Evolutionary conservation across 306 rosid species (phyloP).

Genomic region (Cicer judaicum): DNA sequence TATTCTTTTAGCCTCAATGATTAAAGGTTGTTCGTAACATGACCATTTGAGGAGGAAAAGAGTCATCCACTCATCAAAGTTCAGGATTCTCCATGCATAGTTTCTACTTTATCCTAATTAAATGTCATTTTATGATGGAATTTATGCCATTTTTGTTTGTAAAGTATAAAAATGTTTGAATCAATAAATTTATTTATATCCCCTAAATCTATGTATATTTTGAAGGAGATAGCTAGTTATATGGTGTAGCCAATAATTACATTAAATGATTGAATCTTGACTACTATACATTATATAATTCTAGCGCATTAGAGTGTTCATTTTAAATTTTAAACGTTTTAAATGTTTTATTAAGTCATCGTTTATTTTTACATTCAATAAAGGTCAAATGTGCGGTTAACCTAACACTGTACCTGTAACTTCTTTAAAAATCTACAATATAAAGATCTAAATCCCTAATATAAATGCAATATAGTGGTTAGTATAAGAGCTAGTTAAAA

Average conservation of each 20-base stretch:
- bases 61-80: slow-evolving; percentile 25
- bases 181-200: neutral
- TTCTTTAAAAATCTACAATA: too few relatives aligned
- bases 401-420: too few relatives aligned
- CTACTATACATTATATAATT: too few relatives aligned
- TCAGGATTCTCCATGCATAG: slow-evolving; percentile 25
- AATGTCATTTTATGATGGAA: neutral
- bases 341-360: too few relatives aligned
- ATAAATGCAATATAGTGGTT: neutral
- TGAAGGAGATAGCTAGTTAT: neutral
- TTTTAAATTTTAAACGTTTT: too few relatives aligned
- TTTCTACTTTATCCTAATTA: slow-evolving; percentile 13
- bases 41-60: slow-evolving; percentile 33
- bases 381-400: too few relatives aligned
- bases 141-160: neutral
- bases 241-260: neutral
- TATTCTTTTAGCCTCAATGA: slow-evolving; percentile 36
- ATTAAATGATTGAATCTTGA: neutral
- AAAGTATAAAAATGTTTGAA: neutral
- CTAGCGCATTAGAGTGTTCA: too few relatives aligned
- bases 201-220: slow-evolving; percentile 3
- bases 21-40: slow-evolving; percentile 18
- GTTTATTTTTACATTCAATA: too few relatives aligned
- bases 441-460: too few relatives aligned
- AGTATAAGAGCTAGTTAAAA: neutral